Conservation (phyloP, 2,329 filamentous ascomycete genomes). For the Paecilomyces dactylethromorphus region DNA sequence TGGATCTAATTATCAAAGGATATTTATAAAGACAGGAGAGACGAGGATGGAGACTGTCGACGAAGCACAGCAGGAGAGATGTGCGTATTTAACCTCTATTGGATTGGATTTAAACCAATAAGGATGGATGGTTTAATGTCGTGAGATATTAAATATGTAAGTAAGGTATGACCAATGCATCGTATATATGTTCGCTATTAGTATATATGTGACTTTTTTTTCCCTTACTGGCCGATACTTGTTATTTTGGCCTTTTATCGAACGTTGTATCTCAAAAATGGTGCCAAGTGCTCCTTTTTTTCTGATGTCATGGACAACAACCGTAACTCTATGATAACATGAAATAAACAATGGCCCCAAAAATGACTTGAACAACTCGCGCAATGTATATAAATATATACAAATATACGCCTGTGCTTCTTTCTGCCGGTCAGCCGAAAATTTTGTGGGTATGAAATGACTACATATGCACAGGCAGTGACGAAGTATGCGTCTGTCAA, state of each 20-base stretch:
- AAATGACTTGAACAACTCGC: neutral
- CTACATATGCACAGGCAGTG: neutral
- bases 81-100: conserved; percentile 46
- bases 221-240: neutral
- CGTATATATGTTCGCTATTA: neutral
- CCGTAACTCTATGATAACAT: neutral
- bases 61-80: conserved; percentile 34
- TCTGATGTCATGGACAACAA: neutral
- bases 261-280: neutral
- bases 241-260: neutral
- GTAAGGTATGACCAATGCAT: neutral
- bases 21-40: conserved; percentile 40
- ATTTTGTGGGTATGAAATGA: neutral
- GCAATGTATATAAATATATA: neutral
- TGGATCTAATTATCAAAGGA: conserved; percentile 20
- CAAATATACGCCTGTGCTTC: neutral
- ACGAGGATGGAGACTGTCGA: conserved; percentile 43
- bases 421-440: neutral
- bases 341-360: neutral
- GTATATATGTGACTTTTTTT: neutral
- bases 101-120: conserved; percentile 44
- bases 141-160: neutral
- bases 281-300: neutral
- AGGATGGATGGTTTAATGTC: neutral
- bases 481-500: neutral